These are phyloP conservation scores for Phylloporus sp. DNA, from an alignment of 768 basidiomycete genomes.

Conservation along the genomic window DNA sequence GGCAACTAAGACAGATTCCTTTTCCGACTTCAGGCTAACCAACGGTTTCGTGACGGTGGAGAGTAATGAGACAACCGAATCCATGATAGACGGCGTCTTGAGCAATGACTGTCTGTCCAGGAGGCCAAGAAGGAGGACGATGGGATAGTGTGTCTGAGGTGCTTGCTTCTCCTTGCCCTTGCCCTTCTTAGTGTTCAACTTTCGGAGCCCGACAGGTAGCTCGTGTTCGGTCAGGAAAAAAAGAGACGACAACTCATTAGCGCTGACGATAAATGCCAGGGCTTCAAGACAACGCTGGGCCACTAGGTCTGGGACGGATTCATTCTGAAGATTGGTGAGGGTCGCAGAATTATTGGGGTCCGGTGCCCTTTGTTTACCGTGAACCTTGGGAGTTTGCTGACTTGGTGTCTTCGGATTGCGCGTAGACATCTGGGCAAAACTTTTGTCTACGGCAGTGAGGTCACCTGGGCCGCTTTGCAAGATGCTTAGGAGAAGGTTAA, in stretches of 20 bases:
- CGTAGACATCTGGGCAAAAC: slow-evolving; percentile 87
- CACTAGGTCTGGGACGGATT: slow-evolving; percentile 86
- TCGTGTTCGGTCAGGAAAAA: slow-evolving; percentile 98
- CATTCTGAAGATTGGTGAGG: slow-evolving; percentile 54
- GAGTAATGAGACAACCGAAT: slow-evolving; percentile 83
- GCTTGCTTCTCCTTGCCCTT: slow-evolving; percentile 91
- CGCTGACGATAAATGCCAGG: slow-evolving; percentile 77
- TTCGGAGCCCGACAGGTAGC: slow-evolving; percentile 69
- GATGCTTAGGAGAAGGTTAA: slow-evolving; percentile 91
- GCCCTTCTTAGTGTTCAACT: slow-evolving; percentile 71
- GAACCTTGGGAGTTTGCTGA: slow-evolving; percentile 39
- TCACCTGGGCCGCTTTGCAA: slow-evolving; percentile 95
- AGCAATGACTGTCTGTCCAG: slow-evolving; percentile 84
- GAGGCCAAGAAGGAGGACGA: slow-evolving; percentile 82
- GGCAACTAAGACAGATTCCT: slow-evolving; percentile 28
- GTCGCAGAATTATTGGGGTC: slow-evolving; percentile 50
- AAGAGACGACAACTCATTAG: slow-evolving; percentile 77
- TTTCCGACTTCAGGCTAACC: slow-evolving; percentile 51
- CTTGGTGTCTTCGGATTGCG: slow-evolving; percentile 50
- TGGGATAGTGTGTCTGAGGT: slow-evolving; percentile 81
- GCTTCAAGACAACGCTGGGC: slow-evolving; percentile 94
- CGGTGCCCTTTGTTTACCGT: slow-evolving; percentile 65
- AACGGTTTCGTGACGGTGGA: slow-evolving; percentile 87
- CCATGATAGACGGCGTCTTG: slow-evolving; percentile 86
- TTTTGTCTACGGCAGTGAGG: slow-evolving; percentile 85